Evolutionary conservation across 2,329 filamentous ascomycete genomes (phyloP), one percentile per base, ranked within the genome.

Genomic region (Hirsutella rhossiliensis): DNA sequence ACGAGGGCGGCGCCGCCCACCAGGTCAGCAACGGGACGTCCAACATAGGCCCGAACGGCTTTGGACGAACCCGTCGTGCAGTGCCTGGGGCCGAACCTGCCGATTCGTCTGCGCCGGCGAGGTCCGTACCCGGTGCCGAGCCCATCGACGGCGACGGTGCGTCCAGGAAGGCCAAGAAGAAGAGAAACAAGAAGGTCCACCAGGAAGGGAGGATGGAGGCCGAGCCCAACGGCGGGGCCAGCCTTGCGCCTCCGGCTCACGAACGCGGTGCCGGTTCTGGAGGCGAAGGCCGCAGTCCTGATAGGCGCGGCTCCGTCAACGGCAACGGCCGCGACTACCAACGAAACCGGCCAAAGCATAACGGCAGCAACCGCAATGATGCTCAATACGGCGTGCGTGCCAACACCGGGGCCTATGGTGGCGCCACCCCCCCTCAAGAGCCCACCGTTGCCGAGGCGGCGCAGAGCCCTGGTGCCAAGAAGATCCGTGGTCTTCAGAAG

Each of bases 1-100:
- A 98, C 52, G 87, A 98, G 66, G 92, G 92, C 43, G 92, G 92
- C 43, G 85, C 85, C 9, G 89, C 90, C 7, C 94, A 89, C 58
- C 71, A 87, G 47, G 75, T 80, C 54, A 82, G 85, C 62, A 90
- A 92, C 51, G 87, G 87, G 58, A 75, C 81, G 27, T 75, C 82
- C 3, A 79, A 80, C n/a, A 63, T 79, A 34, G 73, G 76, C 20
- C 69, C 80, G 40, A 94, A 90, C 56, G 87, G 85, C n/a, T 96
- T 95, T 57, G 88, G 79, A 39, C 71, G 75, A 65, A 50, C 76
- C 39, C 82, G 86, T 54, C 84, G 88, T 53, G 79, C 82, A 48
- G 81, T 98, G 17, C 92, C 92, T 4, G 92, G 92, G 28, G 89
- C 90, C 4, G 89, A 96, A 58, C 71, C 81, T 28, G 73, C 73